Base-by-base conservation (phyloP, 495 filamentous ascomycete species). In the Monascus purpureus region DNA sequence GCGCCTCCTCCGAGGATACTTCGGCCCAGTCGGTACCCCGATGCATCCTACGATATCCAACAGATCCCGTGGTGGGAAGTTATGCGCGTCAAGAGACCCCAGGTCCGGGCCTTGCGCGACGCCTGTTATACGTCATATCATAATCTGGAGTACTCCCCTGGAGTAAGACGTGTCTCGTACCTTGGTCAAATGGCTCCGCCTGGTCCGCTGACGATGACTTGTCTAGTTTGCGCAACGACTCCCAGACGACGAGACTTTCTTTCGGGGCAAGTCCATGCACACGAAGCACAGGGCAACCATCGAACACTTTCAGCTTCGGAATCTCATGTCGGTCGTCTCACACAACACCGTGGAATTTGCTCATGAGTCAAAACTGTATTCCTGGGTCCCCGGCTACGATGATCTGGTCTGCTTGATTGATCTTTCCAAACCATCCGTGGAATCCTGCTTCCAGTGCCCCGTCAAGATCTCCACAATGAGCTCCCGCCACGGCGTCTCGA, bases 281-380 rank as follows among this genome's bases (percentile, higher is more conserved):
- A 72, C 80, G 2, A 53, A 60, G 22, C 67, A 70, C 17, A 67
- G 72, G 25, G 68, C 81, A 13, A 67, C 68, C 17, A 57, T 88
- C 15, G 61, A 79, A 22, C 88, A 95, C 52, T 94, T 93, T 43
- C 88, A 96, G 44, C 70, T 95, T 11, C 81, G 88, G 29, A 88
- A 93, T 48, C 55, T 90, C 1, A 64, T 96, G 36, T 76, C 76
- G 2, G 70, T 75, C 29, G 70, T 74, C 12, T 80, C 79, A 7
- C 75, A 77, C 25, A 79, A 80, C 29, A 75, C 82, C 29, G 58
- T 82, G 24, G 86, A 80, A 52, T 94, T 92, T 50, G 74, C 83
- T 16, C 65, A 65, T 16, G 59, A 63, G 35, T 70, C 65, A 12
- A 66, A 66, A 31, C 57, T 92, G 7, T 47, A 49, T 24, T 57